Conservation (phyloP, 1,284 basidiomycete genomes). For the Cryptococcus sp. region DNA sequence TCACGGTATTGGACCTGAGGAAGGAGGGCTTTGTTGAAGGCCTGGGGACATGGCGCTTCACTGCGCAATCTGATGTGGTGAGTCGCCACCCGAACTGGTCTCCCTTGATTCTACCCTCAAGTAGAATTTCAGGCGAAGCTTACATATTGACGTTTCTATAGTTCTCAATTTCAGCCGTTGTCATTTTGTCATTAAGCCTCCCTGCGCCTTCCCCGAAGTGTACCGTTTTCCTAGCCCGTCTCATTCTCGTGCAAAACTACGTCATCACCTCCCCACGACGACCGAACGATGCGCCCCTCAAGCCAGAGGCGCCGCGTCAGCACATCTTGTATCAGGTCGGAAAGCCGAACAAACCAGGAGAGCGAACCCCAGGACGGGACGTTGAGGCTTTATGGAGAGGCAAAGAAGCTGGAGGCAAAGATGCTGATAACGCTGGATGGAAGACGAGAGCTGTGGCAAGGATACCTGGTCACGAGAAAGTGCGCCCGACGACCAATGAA, state of each 20-base stretch:
- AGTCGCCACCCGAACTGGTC: constrained; percentile 8
- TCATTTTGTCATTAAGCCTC: constrained; percentile 35
- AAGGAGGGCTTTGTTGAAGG: constrained; percentile 49
- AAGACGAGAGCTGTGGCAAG: constrained; percentile 40
- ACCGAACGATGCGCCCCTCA: constrained; percentile 36
- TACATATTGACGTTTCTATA: constrained; percentile 7
- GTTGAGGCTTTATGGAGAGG: constrained; percentile 45
- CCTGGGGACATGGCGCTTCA: constrained; percentile 46
- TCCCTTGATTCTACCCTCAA: neutral
- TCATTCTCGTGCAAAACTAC: constrained; percentile 45
- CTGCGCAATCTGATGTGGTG: constrained; percentile 44
- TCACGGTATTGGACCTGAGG: constrained; percentile 36
- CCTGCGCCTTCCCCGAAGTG: constrained; percentile 37
- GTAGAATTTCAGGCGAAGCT: neutral
- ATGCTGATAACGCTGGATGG: constrained; percentile 23
- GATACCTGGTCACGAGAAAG: constrained; percentile 49
- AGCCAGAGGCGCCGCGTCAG: constrained; percentile 35
- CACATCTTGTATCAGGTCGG: constrained; percentile 47
- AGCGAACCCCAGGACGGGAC: constrained; percentile 29
- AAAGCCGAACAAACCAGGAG: constrained; percentile 30
- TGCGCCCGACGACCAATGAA: constrained; percentile 46
- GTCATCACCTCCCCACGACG: constrained; percentile 43
- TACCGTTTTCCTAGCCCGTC: constrained; percentile 50
- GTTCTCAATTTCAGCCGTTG: constrained; percentile 46
- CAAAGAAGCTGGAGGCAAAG: constrained; percentile 26